A percentile compares a stretch with the other conserved stretches of the same genome.
These are phyloP conservation scores for Tricholoma matsutake DNA, from an alignment of 768 basidiomycete genomes.

Conservation along the genomic window DNA sequence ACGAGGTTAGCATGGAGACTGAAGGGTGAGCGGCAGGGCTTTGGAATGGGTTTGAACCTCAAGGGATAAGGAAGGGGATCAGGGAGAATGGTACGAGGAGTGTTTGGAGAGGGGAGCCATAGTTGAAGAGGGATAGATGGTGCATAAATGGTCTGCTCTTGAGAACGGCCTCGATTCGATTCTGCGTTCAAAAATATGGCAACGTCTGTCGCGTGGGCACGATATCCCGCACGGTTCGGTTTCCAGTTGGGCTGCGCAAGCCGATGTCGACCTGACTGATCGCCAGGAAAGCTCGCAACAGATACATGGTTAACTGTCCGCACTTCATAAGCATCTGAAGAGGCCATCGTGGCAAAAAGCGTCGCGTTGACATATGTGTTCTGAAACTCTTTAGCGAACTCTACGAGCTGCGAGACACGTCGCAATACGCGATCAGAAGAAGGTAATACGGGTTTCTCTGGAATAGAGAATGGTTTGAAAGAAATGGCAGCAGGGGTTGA, in stretches of 20 bases:
- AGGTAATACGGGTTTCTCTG: background rate
- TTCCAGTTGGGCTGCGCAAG: slow-evolving; percentile 1
- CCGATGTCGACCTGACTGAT: background rate
- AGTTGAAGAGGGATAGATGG: background rate
- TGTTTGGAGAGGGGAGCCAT: slow-evolving; percentile 1
- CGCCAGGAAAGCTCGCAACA: background rate
- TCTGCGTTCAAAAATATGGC: slow-evolving; percentile 32
- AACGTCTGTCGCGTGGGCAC: slow-evolving; percentile 42
- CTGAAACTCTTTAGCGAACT: slow-evolving; percentile 55
- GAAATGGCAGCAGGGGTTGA: background rate
- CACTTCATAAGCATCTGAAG: slow-evolving; percentile 26
- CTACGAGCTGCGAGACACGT: slow-evolving; percentile 39
- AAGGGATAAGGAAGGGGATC: slow-evolving; percentile 30
- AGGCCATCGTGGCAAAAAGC: slow-evolving; percentile 39
- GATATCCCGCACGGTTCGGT: slow-evolving; percentile 39
- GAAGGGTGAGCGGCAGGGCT: slow-evolving; percentile 42
- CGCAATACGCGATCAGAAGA: slow-evolving; percentile 18
- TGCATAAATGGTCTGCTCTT: background rate
- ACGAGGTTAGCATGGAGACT: slow-evolving; percentile 21
- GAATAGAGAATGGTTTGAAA: background rate
- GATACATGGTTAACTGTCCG: slow-evolving; percentile 5
- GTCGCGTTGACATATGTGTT: slow-evolving; percentile 54
- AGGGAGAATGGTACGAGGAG: slow-evolving; percentile 28
- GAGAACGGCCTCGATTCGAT: background rate
- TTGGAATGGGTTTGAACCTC: slow-evolving; percentile 37